Percentiles rank a stretch among this genome's conserved stretches.
Conservation (phyloP, 2,329 filamentous ascomycete genomes). For the Penicillium janthinellum region DNA sequence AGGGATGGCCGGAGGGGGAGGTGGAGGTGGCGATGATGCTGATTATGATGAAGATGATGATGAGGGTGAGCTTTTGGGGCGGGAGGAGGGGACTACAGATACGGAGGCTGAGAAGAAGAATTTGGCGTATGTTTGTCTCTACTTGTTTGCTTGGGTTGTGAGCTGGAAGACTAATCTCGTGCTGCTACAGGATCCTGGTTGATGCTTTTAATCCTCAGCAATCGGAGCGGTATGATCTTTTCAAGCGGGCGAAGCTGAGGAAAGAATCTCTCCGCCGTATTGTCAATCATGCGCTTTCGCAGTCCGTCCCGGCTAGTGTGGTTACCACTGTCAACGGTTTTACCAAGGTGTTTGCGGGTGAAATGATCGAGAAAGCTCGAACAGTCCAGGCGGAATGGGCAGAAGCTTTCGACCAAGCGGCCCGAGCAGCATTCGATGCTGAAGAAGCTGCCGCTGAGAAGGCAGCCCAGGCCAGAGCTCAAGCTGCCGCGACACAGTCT, state of each 20-base stretch:
- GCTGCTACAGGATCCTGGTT: conserved; percentile 42
- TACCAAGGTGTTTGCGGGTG: conserved; percentile 67
- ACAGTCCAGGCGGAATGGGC: conserved; percentile 60
- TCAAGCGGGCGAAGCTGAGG: conserved; percentile 53
- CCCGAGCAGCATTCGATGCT: conserved; percentile 57
- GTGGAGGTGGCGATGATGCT: conserved; percentile 49
- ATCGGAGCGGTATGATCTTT: conserved; percentile 52
- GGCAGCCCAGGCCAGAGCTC: conserved; percentile 32
- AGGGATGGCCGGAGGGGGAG: conserved; percentile 36
- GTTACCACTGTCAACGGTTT: conserved; percentile 66
- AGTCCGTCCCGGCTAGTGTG: conserved; percentile 66
- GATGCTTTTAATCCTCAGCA: conserved; percentile 52
- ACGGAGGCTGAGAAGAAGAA: conserved; percentile 56
- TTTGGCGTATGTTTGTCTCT: conserved; percentile 43
- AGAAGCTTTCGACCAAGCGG: conserved; percentile 54
- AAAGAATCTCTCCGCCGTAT: conserved; percentile 57
- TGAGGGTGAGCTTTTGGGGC: conserved; percentile 48
- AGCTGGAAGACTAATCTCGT: conserved; percentile 10
- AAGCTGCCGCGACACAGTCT: conserved; percentile 20
- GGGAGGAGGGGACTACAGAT: conserved; percentile 50
- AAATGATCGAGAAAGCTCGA: conserved; percentile 65
- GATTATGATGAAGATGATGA: conserved; percentile 55
- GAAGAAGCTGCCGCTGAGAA: conserved; percentile 58
- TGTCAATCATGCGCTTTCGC: conserved; percentile 67
- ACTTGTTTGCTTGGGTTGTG: not conserved